Evolutionary conservation across 164 flowering plant genomes (phyloP).

Genomic region (Berberis thunbergii): DNA sequence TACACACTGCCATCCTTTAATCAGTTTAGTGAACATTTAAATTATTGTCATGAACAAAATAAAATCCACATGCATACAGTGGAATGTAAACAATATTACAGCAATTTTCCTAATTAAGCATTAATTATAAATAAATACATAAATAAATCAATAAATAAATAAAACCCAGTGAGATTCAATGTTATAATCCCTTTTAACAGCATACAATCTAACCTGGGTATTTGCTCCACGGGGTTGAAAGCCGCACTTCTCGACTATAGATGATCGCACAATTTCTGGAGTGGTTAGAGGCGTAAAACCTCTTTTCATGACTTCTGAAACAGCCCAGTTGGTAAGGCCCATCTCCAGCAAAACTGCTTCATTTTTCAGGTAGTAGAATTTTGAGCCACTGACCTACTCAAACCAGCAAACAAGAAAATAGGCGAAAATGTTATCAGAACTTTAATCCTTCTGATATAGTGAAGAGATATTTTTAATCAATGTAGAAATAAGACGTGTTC

Average conservation of each 20-base stretch:
- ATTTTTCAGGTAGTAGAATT: constrained; percentile 90
- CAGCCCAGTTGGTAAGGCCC: constrained; percentile 90
- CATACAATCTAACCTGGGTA: constrained; percentile 57
- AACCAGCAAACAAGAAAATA: neutral
- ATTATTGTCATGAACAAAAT: too few species aligned
- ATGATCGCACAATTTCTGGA: constrained; percentile 84
- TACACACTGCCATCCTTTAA: too few species aligned
- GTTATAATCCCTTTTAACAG: neutral
- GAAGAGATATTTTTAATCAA: too few species aligned
- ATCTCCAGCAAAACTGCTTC: constrained; percentile 90
- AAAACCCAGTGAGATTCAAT: neutral
- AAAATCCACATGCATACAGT: too few species aligned
- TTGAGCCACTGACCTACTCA: constrained; percentile 87
- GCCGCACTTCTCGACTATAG: constrained; percentile 91
- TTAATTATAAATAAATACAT: neutral
- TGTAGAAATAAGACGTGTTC: too few species aligned
- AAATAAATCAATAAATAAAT: too few species aligned
- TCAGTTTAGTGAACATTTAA: too few species aligned
- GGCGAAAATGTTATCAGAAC: neutral
- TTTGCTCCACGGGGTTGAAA: constrained; percentile 95
- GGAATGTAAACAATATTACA: too few species aligned
- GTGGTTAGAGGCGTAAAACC: constrained; percentile 78
- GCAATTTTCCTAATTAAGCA: too few species aligned
- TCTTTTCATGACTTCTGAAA: constrained; percentile 67
- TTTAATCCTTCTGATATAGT: neutral